Base-by-base conservation (phyloP, 176 grass and related monocot genomes). In the Cenchrus americanus region DNA sequence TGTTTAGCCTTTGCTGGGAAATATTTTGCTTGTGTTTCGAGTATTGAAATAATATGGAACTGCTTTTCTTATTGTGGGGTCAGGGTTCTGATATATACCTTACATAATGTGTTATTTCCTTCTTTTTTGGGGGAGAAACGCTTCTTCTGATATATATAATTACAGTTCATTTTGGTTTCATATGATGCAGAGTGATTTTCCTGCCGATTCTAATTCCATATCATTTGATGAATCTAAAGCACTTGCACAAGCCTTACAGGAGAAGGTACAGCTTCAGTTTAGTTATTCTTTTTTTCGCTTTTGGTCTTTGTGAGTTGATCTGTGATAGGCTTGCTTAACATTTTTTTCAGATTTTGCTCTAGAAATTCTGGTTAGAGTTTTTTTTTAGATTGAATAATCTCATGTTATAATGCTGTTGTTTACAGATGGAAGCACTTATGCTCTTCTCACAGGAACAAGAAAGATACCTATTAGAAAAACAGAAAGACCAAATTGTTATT, bases 391-490 rank as follows among this genome's bases (percentile, higher is more conserved):
- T 73, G n/a, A 54, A 66, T 55, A 84, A 67, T 69, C 68, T 88
- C 51, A 78, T 32, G 21, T 69, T 85, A 54, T 17, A 3, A 27
- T 89, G 78, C 30, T 89, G 23, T 54, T 21, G 10, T 17, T 82
- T 89, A 57, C 84, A 98, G 96, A 92, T 98, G 82, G 86, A 90
- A 37, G 78, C 87, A 51, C 87, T 98, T 37, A 89, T 98, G 86
- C 92, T 98, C 73, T 87, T 98, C 65, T 98, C 96, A 76, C 96
- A 98, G 87, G 91, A 98, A 85, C 92, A 98, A 87, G 96, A 98
- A 80, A 86, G 96, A 37, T 92, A 98, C 83, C 75, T 98, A 68
- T 49, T 93, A n/a, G 93, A 98, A 74, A 85, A 88, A 30, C 89
- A 98, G 82, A 89, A 65, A 66, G 90, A 92, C 66, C 84, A 89